These are phyloP conservation scores for Multifurca ochricompacta DNA, from an alignment of 768 basidiomycete genomes.

Conservation along the genomic window DNA sequence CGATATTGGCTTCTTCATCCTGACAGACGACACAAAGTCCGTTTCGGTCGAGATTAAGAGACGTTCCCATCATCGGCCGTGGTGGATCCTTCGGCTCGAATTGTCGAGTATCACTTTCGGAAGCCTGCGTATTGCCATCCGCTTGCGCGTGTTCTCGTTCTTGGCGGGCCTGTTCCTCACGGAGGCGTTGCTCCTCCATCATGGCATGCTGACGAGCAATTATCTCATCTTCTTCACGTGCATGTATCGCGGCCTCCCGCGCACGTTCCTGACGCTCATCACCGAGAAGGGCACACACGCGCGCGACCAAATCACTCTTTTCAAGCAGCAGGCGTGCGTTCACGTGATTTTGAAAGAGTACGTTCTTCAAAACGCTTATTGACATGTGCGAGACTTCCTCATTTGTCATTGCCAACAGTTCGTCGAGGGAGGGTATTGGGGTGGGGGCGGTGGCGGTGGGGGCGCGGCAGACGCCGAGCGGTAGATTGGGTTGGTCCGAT, in stretches of 20 bases:
- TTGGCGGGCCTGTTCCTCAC: conserved; percentile 24
- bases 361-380: conserved; percentile 64
- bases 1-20: conserved; percentile 90
- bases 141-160: conserved; percentile 10
- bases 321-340: conserved; percentile 65
- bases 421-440: conserved; percentile 52
- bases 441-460: conserved; percentile 19
- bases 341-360: conserved; percentile 75
- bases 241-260: conserved; percentile 36
- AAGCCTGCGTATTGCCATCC: neutral
- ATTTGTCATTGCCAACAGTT: conserved; percentile 54
- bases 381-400: conserved; percentile 54
- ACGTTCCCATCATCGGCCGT: conserved; percentile 21
- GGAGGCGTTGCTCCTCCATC: conserved; percentile 25
- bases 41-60: conserved; percentile 45
- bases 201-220: conserved; percentile 16
- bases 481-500: neutral
- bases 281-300: conserved; percentile 55
- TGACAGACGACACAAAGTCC: conserved; percentile 91
- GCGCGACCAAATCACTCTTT: conserved; percentile 74
- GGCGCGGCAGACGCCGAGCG: conserved; percentile 5
- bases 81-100: conserved; percentile 21
- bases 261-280: conserved; percentile 53
- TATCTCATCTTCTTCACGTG: conserved; percentile 23
- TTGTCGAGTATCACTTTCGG: conserved; percentile 8